phyloP scores from a whole-genome alignment of 2,329 filamentous ascomycete genomes.

The Penicillium sp. region DNA sequence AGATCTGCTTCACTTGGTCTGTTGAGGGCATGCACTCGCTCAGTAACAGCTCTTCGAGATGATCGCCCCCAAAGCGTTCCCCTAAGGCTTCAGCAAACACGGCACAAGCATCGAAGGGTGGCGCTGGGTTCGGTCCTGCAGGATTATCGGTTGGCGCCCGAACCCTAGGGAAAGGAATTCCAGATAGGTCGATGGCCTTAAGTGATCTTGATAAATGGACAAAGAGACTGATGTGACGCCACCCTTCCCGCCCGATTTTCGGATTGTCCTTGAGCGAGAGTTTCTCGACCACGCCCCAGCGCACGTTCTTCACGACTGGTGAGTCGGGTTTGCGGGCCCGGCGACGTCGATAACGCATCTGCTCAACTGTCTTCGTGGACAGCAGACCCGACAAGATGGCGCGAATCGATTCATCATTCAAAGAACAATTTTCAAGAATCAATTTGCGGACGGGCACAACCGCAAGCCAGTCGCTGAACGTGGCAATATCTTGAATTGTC shows the following conservation, averaged over 20 bases:
- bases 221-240: slow-evolving; percentile 86
- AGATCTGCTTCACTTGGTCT: slow-evolving; percentile 64
- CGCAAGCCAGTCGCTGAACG: slow-evolving; percentile 87
- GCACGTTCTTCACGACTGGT: slow-evolving; percentile 27
- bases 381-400: slow-evolving; percentile 81
- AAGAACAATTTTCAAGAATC: slow-evolving; percentile 76
- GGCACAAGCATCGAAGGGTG: slow-evolving; percentile 50
- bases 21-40: slow-evolving; percentile 70
- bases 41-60: slow-evolving; percentile 75
- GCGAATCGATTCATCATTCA: slow-evolving; percentile 80
- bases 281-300: slow-evolving; percentile 70
- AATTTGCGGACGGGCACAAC: slow-evolving; percentile 86
- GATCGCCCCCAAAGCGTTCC: slow-evolving; percentile 67
- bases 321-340: slow-evolving; percentile 34
- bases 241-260: slow-evolving; percentile 78
- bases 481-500: slow-evolving; percentile 75
- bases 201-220: slow-evolving; percentile 83
- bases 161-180: slow-evolving; percentile 65
- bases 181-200: slow-evolving; percentile 78
- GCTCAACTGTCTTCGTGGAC: slow-evolving; percentile 64
- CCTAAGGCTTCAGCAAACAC: slow-evolving; percentile 70
- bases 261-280: slow-evolving; percentile 82
- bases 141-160: slow-evolving; percentile 23
- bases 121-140: slow-evolving; percentile 10
- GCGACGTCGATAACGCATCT: slow-evolving; percentile 47